Evolutionary conservation across 2,329 filamentous ascomycete genomes (phyloP), one percentile per base, ranked within the genome.

Genomic region (Lasiodiplodia theobromae): DNA sequence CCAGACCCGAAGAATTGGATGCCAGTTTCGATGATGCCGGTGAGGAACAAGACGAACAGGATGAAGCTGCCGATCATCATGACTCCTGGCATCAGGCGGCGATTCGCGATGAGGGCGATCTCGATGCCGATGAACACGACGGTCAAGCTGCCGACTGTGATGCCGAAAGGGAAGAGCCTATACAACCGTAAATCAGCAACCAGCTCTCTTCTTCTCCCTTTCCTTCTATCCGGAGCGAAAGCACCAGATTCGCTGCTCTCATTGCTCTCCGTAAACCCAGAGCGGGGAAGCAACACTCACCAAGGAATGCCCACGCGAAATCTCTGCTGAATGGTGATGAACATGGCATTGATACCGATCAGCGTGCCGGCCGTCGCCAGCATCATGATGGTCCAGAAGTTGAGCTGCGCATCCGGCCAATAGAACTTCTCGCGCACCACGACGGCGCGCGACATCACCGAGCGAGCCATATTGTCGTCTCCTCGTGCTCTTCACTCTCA

Each of bases 121-220:
- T 89, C 85, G 71, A 88, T 77, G 73, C 87, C 77, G 72, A 89
- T 84, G 81, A 89, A 89, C 73, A 86, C 74, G 66, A 90, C 79
- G 37, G 85, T 85, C 1, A 90, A 82, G 2, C 83, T 77, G 74
- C 86, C 85, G 71, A 86, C 82, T 18, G 87, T 85, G 66, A 90
- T 84, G 78, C 87, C 88, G 78, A 86, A 90, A 34, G 88, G 88
- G 79, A 90, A 88, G 71, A 90, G 83, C 88, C 88, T 90, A 73
- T 69, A 7, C 10, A 7, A 28, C 23, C 28, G 28, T 52, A 18
- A 16, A 3, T 16, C 12, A 34, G 44, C n/a, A 40, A 38, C 31
- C 8, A 34, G 31, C 8, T 34, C 31, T 34, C 31, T 34, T 34
- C 2, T 10, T 10, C 31, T 8, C 2, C 31, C 7, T 10, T 31